Evolutionary conservation across 306 rosid species (phyloP), one percentile per base, ranked within the genome.

Genomic region (Quercus agrifolia): DNA sequence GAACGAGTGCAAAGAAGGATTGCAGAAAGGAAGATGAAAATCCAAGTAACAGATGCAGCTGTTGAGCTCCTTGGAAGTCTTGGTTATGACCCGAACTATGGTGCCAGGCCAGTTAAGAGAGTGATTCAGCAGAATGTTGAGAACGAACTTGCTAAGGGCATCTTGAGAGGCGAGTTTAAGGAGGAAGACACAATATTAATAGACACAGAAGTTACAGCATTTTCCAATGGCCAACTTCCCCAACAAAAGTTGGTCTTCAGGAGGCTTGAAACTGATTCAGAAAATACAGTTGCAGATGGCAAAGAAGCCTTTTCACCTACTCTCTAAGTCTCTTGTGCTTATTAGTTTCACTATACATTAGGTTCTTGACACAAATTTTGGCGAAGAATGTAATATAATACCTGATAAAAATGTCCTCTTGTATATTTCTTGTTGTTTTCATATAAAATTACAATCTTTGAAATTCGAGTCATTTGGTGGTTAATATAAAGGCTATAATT

Each of bases 21-120:
- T 41, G 92, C 92, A 1, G 98, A 95, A 77, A 91, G 97, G 70
- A 95, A 95, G 89, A 93, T 95, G 94, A 91, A 71, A 44, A 80
- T 92, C 71, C 76, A 56, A 68, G 93, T 95, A 79, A 91, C 91
- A 2, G 97, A 95, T 15, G 93, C 96, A 64, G 97, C 98, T 3
- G 59, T 91, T 76, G 86, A 91, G 82, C 98, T 93, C 78, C 99
- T 95, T 51, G 98, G 94, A 61, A 90, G 82, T 80, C 94, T 95
- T 3, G 99, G 99, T 10, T 95, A 95, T 30, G 98, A 95, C 68
- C 98, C 99, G 1, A 95, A 87, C 87, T 95, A 93, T 5, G 99
- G 98, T 18, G 99, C 99, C 30, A 91, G 99, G 82, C 98, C 99
- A 4, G 99, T 95, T 55, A 95, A 95, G 91, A 86, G 98, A 78